These are phyloP conservation scores for Narthecium ossifragum DNA, from an alignment of 106 monocot genomes.

Conservation along the genomic window DNA sequence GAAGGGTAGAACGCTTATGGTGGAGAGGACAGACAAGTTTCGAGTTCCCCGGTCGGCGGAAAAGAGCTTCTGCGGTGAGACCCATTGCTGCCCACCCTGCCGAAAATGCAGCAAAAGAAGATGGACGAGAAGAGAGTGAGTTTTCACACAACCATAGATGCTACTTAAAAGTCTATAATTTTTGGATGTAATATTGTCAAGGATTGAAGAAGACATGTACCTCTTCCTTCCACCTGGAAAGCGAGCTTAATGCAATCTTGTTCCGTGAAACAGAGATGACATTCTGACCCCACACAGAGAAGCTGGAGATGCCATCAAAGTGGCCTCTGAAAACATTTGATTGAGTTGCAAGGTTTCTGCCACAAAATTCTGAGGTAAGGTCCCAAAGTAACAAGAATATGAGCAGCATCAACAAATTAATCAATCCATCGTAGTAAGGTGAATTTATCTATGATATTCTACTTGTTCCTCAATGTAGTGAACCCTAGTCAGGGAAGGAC, in stretches of 20 bases:
- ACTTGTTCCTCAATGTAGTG: no score
- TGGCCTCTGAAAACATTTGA: slow-evolving; percentile 72
- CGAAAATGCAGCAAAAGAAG: background rate
- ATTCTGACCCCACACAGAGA: slow-evolving; percentile 80
- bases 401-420: background rate
- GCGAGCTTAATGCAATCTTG: slow-evolving; percentile 81
- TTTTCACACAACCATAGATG: background rate
- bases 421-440: background rate
- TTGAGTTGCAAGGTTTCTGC: slow-evolving; percentile 67
- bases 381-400: slow-evolving; percentile 3
- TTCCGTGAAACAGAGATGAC: slow-evolving; percentile 82
- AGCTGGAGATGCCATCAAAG: slow-evolving; percentile 81
- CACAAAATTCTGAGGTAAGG: background rate
- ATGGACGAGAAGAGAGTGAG: background rate
- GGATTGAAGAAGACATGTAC: slow-evolving; percentile 18
- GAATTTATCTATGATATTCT: no score
- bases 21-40: slow-evolving; percentile 64
- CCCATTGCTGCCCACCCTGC: slow-evolving; percentile 39
- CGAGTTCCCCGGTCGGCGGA: slow-evolving; percentile 49
- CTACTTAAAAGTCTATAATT: background rate
- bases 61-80: slow-evolving; percentile 61
- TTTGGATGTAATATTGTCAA: no score
- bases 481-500: no score
- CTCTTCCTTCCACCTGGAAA: slow-evolving; percentile 38
- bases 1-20: slow-evolving; percentile 76